Percentiles rank a stretch among this genome's conserved stretches.
phyloP scores from a whole-genome alignment of 345 rosid genomes.

The Lenwebbia sp. region DNA sequence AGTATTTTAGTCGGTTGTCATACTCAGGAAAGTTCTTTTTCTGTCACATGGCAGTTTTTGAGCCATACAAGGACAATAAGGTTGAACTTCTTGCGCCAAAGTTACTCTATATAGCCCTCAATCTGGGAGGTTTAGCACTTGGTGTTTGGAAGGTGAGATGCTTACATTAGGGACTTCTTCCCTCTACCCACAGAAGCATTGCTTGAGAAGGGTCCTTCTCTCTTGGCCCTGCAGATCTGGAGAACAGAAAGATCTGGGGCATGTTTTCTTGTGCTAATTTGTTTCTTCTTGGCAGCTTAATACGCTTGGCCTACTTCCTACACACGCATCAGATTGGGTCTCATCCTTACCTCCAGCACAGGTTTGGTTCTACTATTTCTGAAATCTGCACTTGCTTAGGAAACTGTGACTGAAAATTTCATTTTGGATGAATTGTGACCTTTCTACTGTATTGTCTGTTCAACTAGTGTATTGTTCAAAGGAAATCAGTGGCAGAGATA shows the following conservation, averaged over 20 bases:
- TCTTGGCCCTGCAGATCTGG: background rate
- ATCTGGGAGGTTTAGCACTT: constrained; percentile 83
- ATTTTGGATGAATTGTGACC: background rate
- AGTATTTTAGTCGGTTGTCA: background rate
- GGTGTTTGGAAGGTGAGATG: constrained; percentile 94
- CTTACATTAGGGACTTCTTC: background rate
- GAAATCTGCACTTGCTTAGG: background rate
- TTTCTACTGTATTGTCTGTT: background rate
- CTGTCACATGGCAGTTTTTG: constrained; percentile 53
- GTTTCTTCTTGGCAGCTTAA: constrained; percentile 57
- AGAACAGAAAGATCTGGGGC: background rate
- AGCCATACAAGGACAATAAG: constrained; percentile 89
- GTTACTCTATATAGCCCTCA: constrained; percentile 84
- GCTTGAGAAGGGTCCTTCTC: background rate
- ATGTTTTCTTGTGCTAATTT: background rate
- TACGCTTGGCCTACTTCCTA: constrained; percentile 95
- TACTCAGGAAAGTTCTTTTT: background rate
- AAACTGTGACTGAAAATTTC: background rate
- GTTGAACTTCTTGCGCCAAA: constrained; percentile 90
- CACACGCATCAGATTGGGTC: constrained; percentile 99
- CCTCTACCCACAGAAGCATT: background rate
- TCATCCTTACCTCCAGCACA: constrained; percentile 94
- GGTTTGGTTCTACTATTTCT: constrained; percentile 26
- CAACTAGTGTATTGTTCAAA: background rate
- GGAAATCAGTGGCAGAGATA: background rate